A percentile compares a stretch with the other conserved stretches of the same genome.
These are phyloP conservation scores for Fonsecaea erecta DNA, from an alignment of 2,329 filamentous ascomycete species.

Conservation along the genomic window DNA sequence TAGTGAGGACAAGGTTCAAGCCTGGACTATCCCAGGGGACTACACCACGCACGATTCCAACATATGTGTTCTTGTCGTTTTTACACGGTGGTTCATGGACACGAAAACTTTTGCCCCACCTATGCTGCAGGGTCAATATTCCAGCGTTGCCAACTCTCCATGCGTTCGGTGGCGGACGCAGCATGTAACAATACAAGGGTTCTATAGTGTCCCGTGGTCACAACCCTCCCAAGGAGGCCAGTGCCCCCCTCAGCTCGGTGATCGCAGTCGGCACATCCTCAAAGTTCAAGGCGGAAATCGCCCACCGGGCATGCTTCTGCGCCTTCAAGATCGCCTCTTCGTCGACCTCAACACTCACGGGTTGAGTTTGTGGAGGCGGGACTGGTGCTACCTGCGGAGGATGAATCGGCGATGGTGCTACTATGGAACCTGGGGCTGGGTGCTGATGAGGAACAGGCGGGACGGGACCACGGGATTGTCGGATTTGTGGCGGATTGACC, in stretches of 20 bases:
- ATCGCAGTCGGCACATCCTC: slow-evolving; percentile 92
- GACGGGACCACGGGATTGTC: slow-evolving; percentile 28
- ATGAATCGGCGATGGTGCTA: slow-evolving; percentile 26
- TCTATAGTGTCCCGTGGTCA: slow-evolving; percentile 42
- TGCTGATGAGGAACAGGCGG: slow-evolving; percentile 26
- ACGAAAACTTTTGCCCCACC: no score
- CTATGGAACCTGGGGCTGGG: slow-evolving; percentile 1
- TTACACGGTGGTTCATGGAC: not conserved
- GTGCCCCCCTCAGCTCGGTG: slow-evolving; percentile 76
- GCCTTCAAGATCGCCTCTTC: slow-evolving; percentile 79
- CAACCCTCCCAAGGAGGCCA: slow-evolving; percentile 70
- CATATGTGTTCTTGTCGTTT: not conserved
- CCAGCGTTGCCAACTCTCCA: not conserved
- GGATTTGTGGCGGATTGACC: slow-evolving; percentile 27
- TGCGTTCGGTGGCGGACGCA: not conserved
- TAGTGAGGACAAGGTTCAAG: no score
- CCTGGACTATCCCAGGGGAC: no score
- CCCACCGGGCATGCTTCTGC: slow-evolving; percentile 96
- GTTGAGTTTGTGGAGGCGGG: slow-evolving; percentile 35
- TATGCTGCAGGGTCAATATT: not conserved
- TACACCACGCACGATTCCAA: no score
- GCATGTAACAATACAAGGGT: not conserved
- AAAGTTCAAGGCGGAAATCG: slow-evolving; percentile 94
- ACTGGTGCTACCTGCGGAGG: slow-evolving; percentile 6
- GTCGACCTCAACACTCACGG: slow-evolving; percentile 48